A percentile compares a stretch with the other conserved stretches of the same genome.
These are phyloP conservation scores for Tricholoma furcatifolium DNA, from an alignment of 768 basidiomycete species.

Conservation along the genomic window DNA sequence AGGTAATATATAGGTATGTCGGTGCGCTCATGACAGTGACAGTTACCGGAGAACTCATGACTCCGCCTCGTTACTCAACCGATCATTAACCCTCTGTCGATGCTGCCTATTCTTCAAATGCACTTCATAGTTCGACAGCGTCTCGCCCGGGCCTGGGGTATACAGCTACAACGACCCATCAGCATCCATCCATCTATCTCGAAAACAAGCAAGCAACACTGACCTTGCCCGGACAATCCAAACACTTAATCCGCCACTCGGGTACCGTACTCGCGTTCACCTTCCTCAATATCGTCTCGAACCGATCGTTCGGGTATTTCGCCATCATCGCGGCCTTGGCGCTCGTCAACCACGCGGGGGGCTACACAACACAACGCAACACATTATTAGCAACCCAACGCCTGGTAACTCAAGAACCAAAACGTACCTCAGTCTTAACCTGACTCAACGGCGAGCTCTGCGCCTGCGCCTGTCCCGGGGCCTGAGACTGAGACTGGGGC, in stretches of 20 bases:
- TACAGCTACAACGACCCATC: slow-evolving; percentile 56
- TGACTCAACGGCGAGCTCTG: slow-evolving; percentile 22
- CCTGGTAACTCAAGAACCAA: background rate
- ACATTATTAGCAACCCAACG: background rate
- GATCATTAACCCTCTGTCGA: slow-evolving; percentile 68
- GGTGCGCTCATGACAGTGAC: background rate
- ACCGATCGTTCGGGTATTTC: slow-evolving; percentile 78
- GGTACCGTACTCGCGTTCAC: slow-evolving; percentile 50
- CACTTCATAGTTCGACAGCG: slow-evolving; percentile 86
- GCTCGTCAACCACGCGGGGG: slow-evolving; percentile 68
- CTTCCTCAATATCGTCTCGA: slow-evolving; percentile 73
- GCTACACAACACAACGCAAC: slow-evolving; percentile 27
- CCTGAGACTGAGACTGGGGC: too few species aligned
- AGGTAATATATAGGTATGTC: background rate
- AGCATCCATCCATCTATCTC: background rate
- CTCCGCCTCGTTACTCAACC: slow-evolving; percentile 31
- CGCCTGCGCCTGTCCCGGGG: too few species aligned
- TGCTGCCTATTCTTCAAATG: slow-evolving; percentile 88
- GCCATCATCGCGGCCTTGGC: slow-evolving; percentile 69
- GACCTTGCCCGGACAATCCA: slow-evolving; percentile 94
- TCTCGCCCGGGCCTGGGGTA: slow-evolving; percentile 86
- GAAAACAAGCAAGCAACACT: slow-evolving; percentile 16
- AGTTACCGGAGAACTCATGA: slow-evolving; percentile 9
- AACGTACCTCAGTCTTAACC: slow-evolving; percentile 22
- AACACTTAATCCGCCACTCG: slow-evolving; percentile 91